These are phyloP conservation scores for Fusarium xylarioides DNA, from an alignment of 2,329 filamentous ascomycete genomes.

Conservation along the genomic window DNA sequence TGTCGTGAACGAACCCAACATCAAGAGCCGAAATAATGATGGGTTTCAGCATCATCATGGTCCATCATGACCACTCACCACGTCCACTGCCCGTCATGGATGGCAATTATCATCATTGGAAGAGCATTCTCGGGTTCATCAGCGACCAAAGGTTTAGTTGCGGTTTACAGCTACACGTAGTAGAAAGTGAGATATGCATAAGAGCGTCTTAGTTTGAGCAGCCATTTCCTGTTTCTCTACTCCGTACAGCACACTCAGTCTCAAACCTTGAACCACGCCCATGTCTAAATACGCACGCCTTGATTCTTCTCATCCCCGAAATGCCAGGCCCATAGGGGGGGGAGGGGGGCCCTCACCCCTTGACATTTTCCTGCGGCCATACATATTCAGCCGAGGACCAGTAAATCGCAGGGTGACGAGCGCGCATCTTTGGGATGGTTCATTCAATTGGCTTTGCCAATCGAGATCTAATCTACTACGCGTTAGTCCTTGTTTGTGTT, in stretches of 20 bases:
- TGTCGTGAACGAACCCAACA: not conserved
- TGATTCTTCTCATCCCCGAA: slow-evolving; percentile 10
- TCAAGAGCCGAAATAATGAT: slow-evolving; percentile 24
- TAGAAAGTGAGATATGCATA: slow-evolving; percentile 14
- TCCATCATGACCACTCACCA: slow-evolving; percentile 18
- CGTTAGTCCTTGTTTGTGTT: slow-evolving; percentile 29
- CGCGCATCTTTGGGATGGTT: slow-evolving; percentile 30
- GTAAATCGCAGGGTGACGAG: slow-evolving; percentile 25
- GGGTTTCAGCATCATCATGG: slow-evolving; percentile 35
- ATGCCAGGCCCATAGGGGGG: not conserved
- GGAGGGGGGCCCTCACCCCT: not conserved
- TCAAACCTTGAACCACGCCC: slow-evolving; percentile 26
- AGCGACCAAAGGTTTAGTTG: not conserved
- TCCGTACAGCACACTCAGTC: not conserved
- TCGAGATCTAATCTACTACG: slow-evolving; percentile 36
- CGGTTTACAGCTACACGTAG: not conserved
- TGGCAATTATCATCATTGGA: not conserved
- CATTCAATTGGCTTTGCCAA: slow-evolving; percentile 39
- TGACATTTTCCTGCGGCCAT: not conserved
- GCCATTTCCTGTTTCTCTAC: slow-evolving; percentile 1
- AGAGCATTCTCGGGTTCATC: not conserved
- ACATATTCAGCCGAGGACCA: slow-evolving; percentile 9
- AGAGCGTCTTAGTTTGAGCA: not conserved
- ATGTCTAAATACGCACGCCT: not conserved
- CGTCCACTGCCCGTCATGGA: not conserved